Evolutionary conservation across 2,329 filamentous ascomycete species (phyloP).

Genomic region (Ophiostoma angusticollis): DNA sequence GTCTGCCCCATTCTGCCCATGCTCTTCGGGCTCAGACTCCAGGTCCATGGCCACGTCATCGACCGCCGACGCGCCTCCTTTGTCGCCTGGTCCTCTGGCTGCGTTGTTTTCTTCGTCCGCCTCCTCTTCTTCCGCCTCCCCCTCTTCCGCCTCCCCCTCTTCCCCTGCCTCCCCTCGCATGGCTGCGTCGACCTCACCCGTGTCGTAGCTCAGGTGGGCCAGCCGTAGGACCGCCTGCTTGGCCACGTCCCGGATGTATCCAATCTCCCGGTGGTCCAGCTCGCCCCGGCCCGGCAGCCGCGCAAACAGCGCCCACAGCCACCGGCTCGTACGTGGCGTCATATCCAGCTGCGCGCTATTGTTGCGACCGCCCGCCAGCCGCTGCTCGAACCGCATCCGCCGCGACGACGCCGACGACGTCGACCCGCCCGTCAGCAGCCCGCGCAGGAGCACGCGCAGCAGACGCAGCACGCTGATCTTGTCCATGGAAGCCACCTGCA

Average conservation of each 20-base stretch:
- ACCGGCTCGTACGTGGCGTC: constrained; percentile 57
- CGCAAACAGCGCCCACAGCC: constrained; percentile 76
- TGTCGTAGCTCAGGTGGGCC: constrained; percentile 40
- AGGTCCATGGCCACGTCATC: constrained; percentile 12
- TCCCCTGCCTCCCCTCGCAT: constrained; percentile 23
- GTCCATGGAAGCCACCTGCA: constrained; percentile 51
- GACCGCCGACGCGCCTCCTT: constrained; percentile 15
- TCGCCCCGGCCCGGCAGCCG: constrained; percentile 61
- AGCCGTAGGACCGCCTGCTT: constrained; percentile 57
- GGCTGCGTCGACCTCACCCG: constrained; percentile 18
- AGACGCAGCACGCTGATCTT: constrained; percentile 54
- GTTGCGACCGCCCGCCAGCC: neutral
- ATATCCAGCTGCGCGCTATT: constrained; percentile 40
- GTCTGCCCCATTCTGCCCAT: constrained; percentile 1
- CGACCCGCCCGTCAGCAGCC: constrained; percentile 40
- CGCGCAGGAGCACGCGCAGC: constrained; percentile 51
- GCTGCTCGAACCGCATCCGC: constrained; percentile 7
- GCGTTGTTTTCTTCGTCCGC: constrained; percentile 26
- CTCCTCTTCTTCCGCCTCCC: constrained; percentile 32
- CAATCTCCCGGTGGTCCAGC: constrained; percentile 62
- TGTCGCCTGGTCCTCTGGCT: no score
- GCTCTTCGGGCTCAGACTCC: constrained; percentile 7
- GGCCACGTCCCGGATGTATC: constrained; percentile 64
- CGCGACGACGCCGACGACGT: constrained; percentile 12
- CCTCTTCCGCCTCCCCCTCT: constrained; percentile 27